Base-by-base conservation (phyloP, 1,284 basidiomycete genomes). In the Trichosporon faecale region DNA sequence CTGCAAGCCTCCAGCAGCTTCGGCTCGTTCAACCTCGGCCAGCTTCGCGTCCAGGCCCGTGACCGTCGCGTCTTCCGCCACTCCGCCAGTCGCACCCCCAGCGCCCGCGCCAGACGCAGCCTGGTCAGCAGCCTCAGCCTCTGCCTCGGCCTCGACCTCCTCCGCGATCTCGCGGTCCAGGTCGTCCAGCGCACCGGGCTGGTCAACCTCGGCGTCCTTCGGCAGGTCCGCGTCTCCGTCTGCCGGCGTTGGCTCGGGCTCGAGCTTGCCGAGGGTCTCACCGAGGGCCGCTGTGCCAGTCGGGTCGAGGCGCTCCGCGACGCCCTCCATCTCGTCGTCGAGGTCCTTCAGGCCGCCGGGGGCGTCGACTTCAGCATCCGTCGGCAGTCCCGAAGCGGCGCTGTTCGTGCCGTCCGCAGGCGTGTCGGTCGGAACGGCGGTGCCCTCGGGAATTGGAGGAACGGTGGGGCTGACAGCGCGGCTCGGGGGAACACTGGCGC, bases 291-390 rank as follows among this genome's bases (percentile, higher is more conserved):
- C 67, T 1, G 46, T 60, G 16, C 23, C 71, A 64, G 73, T 73
- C 49, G 67, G 64, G 64, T 72, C 73, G 57, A 77, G 71, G n/a
- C 76, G 73, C 37, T 74, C 73, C 25, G 68, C 75, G 11, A 66
- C 72, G 55, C 76, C 73, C 72, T 74, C 74, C 7, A 79, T 74
- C 57, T 74, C 72, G 55, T 74, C 74, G 64, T 79, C 79, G 49
- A 76, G 57, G 67, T 74, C 72, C 40, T 77, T 75, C 66, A 78
- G 66, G 9, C 75, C 76, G n/a, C 74, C 80, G 1, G 77, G 71
- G 37, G 72, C 70, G 11, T 69, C 74, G 25, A 78, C 69, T 67
- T 77, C 78, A 55, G 75, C 76, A 68, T 37, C 65, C 18, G 16
- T 23, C 29, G 49, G 21, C 9, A 66, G 65, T 1, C 16, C 18